Base-by-base conservation (phyloP, 1,284 basidiomycete genomes). In the Caloboletus inedulis region DNA sequence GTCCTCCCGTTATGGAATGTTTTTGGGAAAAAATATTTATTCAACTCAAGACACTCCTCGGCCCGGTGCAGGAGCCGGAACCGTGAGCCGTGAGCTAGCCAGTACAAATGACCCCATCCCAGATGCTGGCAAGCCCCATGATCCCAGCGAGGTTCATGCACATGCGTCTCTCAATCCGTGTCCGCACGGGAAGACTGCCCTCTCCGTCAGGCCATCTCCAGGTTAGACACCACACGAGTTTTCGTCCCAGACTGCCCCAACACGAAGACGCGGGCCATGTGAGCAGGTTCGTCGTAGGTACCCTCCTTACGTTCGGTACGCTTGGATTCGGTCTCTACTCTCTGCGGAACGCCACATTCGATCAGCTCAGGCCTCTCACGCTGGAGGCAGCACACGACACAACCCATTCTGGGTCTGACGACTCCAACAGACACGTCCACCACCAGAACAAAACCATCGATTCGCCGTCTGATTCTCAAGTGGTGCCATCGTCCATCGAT, bases 281-380 rank as follows among this genome's bases (percentile, higher is more conserved):
- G n/a, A 52, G 58, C 37, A 53, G 29, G 35, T 49, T 66, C 39
- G 55, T 55, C 19, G 34, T 43, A 10, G 59, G 63, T 12, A 49
- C 65, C 2, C 23, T 70, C 27, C 14, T 68, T 16, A 37, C 54
- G 2, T 43, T 69, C 33, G 57, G 64, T 7, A 39, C 57, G 2
- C 52, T 62, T 9, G 61, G 59, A 29, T 42, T 58, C 18, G 49
- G 67, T 16, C 51, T 61, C 27, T 51, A 65, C 23, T 50, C 48
- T 41, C 49, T 60, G 10, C 50, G 47, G 35, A 41, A 55, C 9
- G 31, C 37, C 30, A 9, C 25, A 16, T 40, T 48, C 7, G 33
- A 61, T 8, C 40, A n/a, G 12, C 40, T 48, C 39, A 43, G 10
- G 19, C 51, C 48, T 23, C 52, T 55, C 42, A 34, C 41, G 3